phyloP scores from a whole-genome alignment of 345 rosid genomes.

The Barbarea vulgaris region DNA sequence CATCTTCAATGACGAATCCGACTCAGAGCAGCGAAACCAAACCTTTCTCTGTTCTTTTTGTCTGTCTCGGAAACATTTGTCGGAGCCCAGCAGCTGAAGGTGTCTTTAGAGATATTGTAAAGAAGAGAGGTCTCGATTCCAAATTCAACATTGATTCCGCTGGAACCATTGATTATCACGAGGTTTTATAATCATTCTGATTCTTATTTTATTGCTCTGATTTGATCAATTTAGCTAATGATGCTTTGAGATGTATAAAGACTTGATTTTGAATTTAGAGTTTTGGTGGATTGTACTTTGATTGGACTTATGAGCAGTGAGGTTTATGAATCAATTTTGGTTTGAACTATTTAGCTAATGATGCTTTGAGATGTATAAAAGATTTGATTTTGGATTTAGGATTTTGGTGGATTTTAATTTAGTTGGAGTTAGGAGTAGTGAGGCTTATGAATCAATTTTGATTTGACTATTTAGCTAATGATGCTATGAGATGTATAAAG shows the following conservation, averaged over 20 bases:
- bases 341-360: too few species aligned
- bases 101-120: slow-evolving; percentile 77
- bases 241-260: background rate
- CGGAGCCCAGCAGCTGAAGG: slow-evolving; percentile 99
- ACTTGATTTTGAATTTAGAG: background rate
- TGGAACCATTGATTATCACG: slow-evolving; percentile 85
- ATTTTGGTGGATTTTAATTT: background rate
- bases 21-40: slow-evolving; percentile 44
- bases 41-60: slow-evolving; percentile 86
- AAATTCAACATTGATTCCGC: slow-evolving; percentile 88
- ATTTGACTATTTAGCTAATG: background rate
- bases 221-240: slow-evolving; percentile 1
- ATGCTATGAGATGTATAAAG: too few species aligned
- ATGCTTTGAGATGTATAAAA: too few species aligned
- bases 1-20: slow-evolving; percentile 61
- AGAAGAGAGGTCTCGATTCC: slow-evolving; percentile 68
- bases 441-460: background rate
- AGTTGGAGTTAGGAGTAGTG: too few species aligned
- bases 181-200: slow-evolving; percentile 47
- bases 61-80: slow-evolving; percentile 90
- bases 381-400: background rate
- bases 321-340: too few species aligned
- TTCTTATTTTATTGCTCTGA: background rate
- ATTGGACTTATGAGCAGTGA: too few species aligned
- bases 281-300: background rate